Conservation (phyloP, 306 rosid species). For the Glycine latifolia region DNA sequence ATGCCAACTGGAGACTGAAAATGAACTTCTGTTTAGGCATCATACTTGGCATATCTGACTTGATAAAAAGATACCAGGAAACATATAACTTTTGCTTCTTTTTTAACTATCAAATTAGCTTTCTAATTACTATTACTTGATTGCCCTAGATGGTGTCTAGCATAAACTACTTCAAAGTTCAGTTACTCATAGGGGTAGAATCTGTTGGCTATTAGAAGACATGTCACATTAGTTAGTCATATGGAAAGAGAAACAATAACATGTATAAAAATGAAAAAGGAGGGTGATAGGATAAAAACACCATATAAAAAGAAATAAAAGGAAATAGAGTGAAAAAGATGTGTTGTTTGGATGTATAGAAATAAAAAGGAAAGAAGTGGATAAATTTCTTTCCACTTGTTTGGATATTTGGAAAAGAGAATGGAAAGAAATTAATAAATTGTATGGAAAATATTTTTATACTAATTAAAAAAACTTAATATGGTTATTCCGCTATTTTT, state of each 20-base stretch:
- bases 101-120: too few relatives aligned
- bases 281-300: too few relatives aligned
- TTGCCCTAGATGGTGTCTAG: not conserved
- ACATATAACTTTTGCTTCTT: too few relatives aligned
- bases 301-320: not conserved
- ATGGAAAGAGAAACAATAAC: not conserved
- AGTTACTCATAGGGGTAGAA: not conserved
- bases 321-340: not conserved
- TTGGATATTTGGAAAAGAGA: not conserved
- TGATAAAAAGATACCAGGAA: not conserved
- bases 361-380: too few relatives aligned
- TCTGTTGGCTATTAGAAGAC: slow-evolving; percentile 12
- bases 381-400: not conserved
- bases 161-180: slow-evolving; percentile 10
- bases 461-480: not conserved
- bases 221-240: not conserved
- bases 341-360: too few relatives aligned
- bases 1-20: not conserved
- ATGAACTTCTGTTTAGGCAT: slow-evolving; percentile 11
- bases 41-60: not conserved
- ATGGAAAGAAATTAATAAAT: not conserved
- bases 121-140: not conserved
- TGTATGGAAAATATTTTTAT: not conserved
- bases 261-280: not conserved
- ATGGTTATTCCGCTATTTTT: not conserved